Base-by-base conservation (phyloP, 192 early-diverging fungal genomes). In the Diversispora epigaea region DNA sequence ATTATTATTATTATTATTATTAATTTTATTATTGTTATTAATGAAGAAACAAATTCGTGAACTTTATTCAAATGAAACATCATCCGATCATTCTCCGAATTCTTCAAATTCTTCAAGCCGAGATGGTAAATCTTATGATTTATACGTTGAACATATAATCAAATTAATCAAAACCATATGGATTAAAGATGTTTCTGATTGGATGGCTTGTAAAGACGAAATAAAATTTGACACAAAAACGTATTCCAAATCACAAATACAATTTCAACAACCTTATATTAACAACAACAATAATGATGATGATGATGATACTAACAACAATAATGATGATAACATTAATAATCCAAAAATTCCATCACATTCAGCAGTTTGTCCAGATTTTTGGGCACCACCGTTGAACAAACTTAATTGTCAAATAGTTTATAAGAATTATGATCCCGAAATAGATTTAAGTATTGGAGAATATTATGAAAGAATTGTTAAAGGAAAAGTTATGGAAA, bases 301-400 rank as follows among this genome's bases (percentile, higher is more conserved):
- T 21, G 4, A 22, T 19, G 3, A 60, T 11, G 6, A 60, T 9
- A 32, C 25, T 32, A 32, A 32, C 25, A 32, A 32, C 25, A 32
- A 32, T 2, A 32, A 32, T 8, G 9, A 58, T 11, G 21, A 58
- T 11, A 22, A 58, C 19, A 22, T 10, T 25, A 32, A 21, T 60
- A 73, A 76, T 77, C 72, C 21, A 56, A 40, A 32, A 57, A 56
- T 32, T 68, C 72, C 25, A 58, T 64, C 39, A 41, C 4, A 5
- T 17, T 80, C 76, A 62, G 74, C 19, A 57, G 77, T 73, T 44
- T 84, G 83, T 74, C 81, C 83, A 0, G 69, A 77, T 45, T 69
- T 77, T 68, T 84, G 83, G 83, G 80, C 78, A 4, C 7, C 21
- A 15, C 50, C 60, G 11, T n/a, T 78, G 56, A 82, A 84, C 21